A percentile compares a stretch with the other conserved stretches of the same genome.
Evolutionary conservation across 83 land plant genomes (phyloP).

Genomic region (Isoetes engelmannii): DNA sequence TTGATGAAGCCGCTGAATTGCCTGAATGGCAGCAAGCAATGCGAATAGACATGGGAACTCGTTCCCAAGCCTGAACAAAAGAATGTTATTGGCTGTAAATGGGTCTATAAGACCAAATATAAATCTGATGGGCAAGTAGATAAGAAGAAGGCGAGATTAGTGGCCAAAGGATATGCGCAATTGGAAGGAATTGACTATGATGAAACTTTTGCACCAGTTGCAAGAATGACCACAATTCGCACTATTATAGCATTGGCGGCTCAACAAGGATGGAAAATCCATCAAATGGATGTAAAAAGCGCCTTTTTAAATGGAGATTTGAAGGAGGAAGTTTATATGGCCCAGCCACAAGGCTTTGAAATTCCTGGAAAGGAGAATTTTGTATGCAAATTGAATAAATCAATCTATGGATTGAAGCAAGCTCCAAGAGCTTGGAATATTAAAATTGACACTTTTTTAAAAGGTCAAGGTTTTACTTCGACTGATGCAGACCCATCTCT

Average conservation of each 20-base stretch:
- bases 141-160: conserved; percentile 27
- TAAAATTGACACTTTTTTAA: conserved; percentile 6
- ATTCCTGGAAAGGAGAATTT: background rate
- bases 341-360: conserved; percentile 23
- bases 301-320: conserved; percentile 25
- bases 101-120: conserved; percentile 19
- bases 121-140: conserved; percentile 15
- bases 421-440: conserved; percentile 12
- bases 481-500: conserved; percentile 8
- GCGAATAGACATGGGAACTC: conserved; percentile 16
- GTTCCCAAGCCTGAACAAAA: conserved; percentile 6
- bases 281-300: conserved; percentile 35
- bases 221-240: conserved; percentile 10
- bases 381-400: conserved; percentile 15
- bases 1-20: too few species aligned
- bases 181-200: conserved; percentile 22
- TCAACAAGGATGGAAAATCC: conserved; percentile 22
- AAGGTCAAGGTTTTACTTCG: conserved; percentile 10
- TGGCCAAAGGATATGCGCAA: conserved; percentile 24
- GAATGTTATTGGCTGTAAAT: conserved; percentile 15
- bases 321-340: conserved; percentile 25
- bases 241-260: conserved; percentile 25
- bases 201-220: conserved; percentile 30
- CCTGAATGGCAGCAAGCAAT: too few species aligned
- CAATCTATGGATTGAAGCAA: conserved; percentile 21